phyloP scores from a whole-genome alignment of 805 yeast genomes.

The Maudiozyma turicensis region DNA sequence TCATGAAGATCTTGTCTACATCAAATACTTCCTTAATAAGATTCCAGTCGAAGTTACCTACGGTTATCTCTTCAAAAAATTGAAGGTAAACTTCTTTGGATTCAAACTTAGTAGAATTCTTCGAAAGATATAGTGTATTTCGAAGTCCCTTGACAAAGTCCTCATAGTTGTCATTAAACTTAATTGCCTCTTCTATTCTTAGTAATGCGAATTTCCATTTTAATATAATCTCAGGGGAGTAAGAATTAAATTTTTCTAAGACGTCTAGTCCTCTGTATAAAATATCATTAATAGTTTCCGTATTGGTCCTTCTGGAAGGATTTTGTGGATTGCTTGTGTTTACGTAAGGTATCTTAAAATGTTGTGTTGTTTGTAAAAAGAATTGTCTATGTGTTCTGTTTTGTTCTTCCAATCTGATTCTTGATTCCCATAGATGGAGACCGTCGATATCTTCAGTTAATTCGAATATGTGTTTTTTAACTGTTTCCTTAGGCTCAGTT shows the following conservation, averaged over 20 bases:
- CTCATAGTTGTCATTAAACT: slow-evolving; percentile 9
- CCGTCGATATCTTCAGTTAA: neutral
- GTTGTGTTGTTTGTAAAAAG: slow-evolving; percentile 5
- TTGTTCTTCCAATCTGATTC: slow-evolving; percentile 6
- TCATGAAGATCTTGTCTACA: neutral
- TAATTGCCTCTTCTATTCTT: slow-evolving; percentile 7
- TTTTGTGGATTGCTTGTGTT: neutral
- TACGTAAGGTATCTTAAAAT: neutral
- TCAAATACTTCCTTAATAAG: neutral
- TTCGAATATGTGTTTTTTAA: neutral
- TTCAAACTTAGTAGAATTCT: neutral
- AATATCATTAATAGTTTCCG: neutral
- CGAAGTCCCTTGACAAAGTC: slow-evolving; percentile 8
- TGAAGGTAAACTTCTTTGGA: neutral
- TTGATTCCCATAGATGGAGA: slow-evolving; percentile 2
- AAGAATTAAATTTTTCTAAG: slow-evolving; percentile 4
- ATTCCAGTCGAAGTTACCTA: neutral
- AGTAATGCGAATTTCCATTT: slow-evolving; percentile 13
- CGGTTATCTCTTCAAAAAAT: neutral
- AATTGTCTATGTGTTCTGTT: slow-evolving; percentile 10
- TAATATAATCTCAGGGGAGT: neutral
- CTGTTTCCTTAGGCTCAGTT: neutral
- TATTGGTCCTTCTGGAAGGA: neutral
- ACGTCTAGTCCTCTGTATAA: slow-evolving; percentile 8
- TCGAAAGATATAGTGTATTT: slow-evolving; percentile 1